Evolutionary conservation across 1,284 basidiomycete species (phyloP).

Genomic region (Athelia sp.): DNA sequence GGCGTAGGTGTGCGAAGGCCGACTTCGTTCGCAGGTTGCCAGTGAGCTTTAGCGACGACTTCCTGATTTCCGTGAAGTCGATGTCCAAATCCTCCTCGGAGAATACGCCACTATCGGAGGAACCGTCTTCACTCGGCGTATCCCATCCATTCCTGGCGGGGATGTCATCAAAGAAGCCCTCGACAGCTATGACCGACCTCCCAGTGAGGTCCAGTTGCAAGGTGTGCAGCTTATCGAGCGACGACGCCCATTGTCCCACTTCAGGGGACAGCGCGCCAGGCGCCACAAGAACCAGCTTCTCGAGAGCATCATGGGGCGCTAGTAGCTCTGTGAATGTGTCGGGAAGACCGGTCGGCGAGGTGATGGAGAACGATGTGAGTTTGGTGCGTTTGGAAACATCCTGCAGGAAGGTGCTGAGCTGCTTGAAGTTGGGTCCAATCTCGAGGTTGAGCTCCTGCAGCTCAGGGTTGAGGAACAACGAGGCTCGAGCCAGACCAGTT

Average conservation of each 20-base stretch:
- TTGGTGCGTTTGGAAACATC: conserved; percentile 56
- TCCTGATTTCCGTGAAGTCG: conserved; percentile 67
- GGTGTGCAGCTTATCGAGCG: conserved; percentile 51
- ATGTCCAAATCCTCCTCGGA: conserved; percentile 56
- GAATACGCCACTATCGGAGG: conserved; percentile 71
- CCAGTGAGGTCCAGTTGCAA: conserved; percentile 69
- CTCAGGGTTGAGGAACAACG: conserved; percentile 58
- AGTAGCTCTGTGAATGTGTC: conserved; percentile 64
- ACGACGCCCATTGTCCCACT: conserved; percentile 66
- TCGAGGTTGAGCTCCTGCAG: conserved; percentile 59
- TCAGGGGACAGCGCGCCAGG: conserved; percentile 63
- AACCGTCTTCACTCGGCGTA: conserved; percentile 59
- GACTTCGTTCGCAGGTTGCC: conserved; percentile 44
- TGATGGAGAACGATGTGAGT: conserved; percentile 62
- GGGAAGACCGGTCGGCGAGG: conserved; percentile 60
- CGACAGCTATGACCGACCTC: conserved; percentile 57
- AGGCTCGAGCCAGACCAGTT: conserved; percentile 56
- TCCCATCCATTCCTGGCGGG: conserved; percentile 55
- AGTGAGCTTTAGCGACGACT: conserved; percentile 56
- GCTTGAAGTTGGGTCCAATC: conserved; percentile 48
- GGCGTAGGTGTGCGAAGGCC: conserved; percentile 53
- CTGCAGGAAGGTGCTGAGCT: conserved; percentile 55
- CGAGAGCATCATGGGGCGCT: conserved; percentile 49
- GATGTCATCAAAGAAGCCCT: conserved; percentile 73
- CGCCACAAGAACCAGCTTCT: conserved; percentile 59